These are phyloP conservation scores for Neoboletus subvelutipes DNA, from an alignment of 768 basidiomycete species.

Conservation along the genomic window DNA sequence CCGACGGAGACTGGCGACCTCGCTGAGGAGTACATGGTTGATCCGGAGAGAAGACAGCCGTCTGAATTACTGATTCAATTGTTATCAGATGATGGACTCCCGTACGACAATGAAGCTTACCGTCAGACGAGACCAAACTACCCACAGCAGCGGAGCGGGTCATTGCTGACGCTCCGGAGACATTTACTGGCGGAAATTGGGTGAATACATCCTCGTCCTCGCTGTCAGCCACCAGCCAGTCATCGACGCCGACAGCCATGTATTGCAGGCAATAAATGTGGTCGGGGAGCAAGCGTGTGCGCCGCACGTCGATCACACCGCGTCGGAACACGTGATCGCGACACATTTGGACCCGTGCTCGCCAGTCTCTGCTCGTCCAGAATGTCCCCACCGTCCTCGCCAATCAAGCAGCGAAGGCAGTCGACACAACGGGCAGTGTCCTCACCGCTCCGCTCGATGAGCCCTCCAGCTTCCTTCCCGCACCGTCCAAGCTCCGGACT, in stretches of 20 bases:
- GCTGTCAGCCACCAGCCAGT: constrained; percentile 53
- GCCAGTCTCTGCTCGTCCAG: not conserved
- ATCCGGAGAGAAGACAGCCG: constrained; percentile 16
- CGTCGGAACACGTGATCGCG: constrained; percentile 29
- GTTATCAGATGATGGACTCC: not conserved
- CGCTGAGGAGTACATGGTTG: constrained; percentile 16
- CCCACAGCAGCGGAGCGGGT: not conserved
- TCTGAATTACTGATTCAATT: constrained; percentile 18
- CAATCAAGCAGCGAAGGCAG: constrained; percentile 19
- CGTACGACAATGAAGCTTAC: constrained; percentile 7
- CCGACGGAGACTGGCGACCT: constrained; percentile 2
- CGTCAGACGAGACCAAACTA: not conserved
- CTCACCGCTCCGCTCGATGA: constrained; percentile 47
- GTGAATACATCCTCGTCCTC: constrained; percentile 34
- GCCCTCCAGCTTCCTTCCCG: constrained; percentile 30
- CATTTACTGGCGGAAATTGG: not conserved
- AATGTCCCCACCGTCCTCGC: constrained; percentile 17
- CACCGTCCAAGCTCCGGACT: constrained; percentile 16
- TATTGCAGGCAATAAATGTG: not conserved
- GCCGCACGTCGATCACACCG: constrained; percentile 4
- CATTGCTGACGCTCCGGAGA: not conserved
- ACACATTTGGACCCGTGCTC: not conserved
- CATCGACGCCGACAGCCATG: constrained; percentile 20
- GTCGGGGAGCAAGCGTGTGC: not conserved
- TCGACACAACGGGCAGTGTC: constrained; percentile 37